Conservation (phyloP, 1,139 yeast genomes). For the Candida smagusa region DNA sequence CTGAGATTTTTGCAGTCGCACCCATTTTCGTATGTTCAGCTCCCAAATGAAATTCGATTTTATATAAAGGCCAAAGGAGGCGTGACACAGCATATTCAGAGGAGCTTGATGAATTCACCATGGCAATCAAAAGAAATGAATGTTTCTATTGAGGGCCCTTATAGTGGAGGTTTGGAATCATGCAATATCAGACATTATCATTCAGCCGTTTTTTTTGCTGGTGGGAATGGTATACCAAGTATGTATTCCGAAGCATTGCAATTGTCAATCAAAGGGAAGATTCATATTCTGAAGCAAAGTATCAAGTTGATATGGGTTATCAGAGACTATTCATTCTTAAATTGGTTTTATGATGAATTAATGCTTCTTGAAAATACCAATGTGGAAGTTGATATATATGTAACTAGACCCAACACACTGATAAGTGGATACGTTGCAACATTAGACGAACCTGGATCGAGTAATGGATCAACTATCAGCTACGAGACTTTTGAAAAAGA, state of each 20-base stretch:
- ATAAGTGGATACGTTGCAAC: not conserved
- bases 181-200: conserved; percentile 23
- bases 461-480: not conserved
- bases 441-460: conserved; percentile 1
- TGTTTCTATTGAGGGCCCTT: conserved; percentile 43
- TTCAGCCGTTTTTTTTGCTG: conserved; percentile 37
- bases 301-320: conserved; percentile 36
- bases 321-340: conserved; percentile 29
- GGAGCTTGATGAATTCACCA: conserved; percentile 18
- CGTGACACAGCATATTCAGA: conserved; percentile 29
- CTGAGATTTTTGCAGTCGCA: conserved; percentile 42
- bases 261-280: conserved; percentile 16
- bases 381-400: conserved; percentile 28
- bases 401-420: conserved; percentile 26
- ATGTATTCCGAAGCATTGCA: conserved; percentile 37
- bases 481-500: not conserved
- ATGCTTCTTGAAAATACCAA: conserved; percentile 20
- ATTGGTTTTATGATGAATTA: conserved; percentile 37
- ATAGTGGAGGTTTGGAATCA: conserved; percentile 30
- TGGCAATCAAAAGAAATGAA: conserved; percentile 21
- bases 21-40: conserved; percentile 37
- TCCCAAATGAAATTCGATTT: conserved; percentile 23
- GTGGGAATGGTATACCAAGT: conserved; percentile 45
- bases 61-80: conserved; percentile 40
- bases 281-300: conserved; percentile 15